These are phyloP conservation scores for Fusarium dlaminii DNA, from an alignment of 2,329 filamentous ascomycete species.

Conservation along the genomic window DNA sequence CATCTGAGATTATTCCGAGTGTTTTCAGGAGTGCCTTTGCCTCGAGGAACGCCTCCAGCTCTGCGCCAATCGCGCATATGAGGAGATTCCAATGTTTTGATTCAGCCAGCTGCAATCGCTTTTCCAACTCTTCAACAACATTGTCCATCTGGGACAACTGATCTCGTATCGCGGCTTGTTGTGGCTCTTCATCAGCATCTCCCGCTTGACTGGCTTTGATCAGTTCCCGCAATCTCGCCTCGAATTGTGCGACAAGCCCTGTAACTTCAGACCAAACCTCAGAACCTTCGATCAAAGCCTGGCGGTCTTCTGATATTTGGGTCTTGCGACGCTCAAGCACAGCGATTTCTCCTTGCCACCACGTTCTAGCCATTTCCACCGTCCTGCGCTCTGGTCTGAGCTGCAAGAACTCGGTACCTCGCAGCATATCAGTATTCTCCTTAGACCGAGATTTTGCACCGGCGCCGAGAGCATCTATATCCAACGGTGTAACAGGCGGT, in stretches of 20 bases:
- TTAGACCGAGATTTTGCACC: slow-evolving; percentile 16
- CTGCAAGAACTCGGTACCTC: slow-evolving; percentile 64
- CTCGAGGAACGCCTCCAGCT: slow-evolving; percentile 72
- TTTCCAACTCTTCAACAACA: slow-evolving; percentile 65
- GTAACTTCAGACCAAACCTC: slow-evolving; percentile 72
- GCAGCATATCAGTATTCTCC: slow-evolving; percentile 43
- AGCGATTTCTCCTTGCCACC: slow-evolving; percentile 73
- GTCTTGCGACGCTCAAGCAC: slow-evolving; percentile 64
- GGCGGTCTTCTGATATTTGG: slow-evolving; percentile 68
- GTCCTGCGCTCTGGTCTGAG: slow-evolving; percentile 73
- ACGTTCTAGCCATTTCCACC: slow-evolving; percentile 73
- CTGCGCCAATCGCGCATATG: slow-evolving; percentile 79
- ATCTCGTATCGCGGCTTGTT: slow-evolving; percentile 52
- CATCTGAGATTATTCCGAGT: slow-evolving; percentile 18
- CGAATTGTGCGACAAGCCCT: slow-evolving; percentile 69
- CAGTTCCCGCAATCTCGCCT: slow-evolving; percentile 66
- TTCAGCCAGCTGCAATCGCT: slow-evolving; percentile 64
- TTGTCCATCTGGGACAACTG: slow-evolving; percentile 66
- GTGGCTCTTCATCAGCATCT: slow-evolving; percentile 45
- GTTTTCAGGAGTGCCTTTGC: slow-evolving; percentile 64
- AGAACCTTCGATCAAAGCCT: slow-evolving; percentile 73
- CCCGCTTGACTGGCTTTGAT: slow-evolving; percentile 53
- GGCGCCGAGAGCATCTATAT: slow-evolving; percentile 54
- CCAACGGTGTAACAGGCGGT: slow-evolving; percentile 64
- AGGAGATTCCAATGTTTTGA: slow-evolving; percentile 76